A percentile compares a stretch with the other conserved stretches of the same genome.
These are phyloP conservation scores for Plenodomus biglobosus DNA, from an alignment of 2,329 filamentous ascomycete genomes.

Conservation along the genomic window DNA sequence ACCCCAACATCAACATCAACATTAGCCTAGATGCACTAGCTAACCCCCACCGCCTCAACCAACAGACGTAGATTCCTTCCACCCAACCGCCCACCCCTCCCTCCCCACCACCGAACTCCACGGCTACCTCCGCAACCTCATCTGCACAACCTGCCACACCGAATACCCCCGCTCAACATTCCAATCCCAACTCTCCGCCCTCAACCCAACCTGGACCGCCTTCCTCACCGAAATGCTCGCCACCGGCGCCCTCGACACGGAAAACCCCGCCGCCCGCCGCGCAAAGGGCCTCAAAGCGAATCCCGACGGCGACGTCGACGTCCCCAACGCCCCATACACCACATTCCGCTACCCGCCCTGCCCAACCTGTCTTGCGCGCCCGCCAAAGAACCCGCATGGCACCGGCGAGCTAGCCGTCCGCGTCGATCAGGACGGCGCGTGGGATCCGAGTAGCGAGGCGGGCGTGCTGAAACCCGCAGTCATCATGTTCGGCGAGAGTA, in stretches of 20 bases:
- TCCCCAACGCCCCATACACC: slow-evolving; percentile 82
- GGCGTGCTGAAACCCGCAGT: slow-evolving; percentile 92
- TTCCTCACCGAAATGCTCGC: slow-evolving; percentile 73
- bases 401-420: slow-evolving; percentile 56
- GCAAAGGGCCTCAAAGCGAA: slow-evolving; percentile 77
- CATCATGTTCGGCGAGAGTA: slow-evolving; percentile 95
- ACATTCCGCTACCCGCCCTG: slow-evolving; percentile 92
- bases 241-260: slow-evolving; percentile 74
- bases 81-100: slow-evolving; percentile 72
- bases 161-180: slow-evolving; percentile 73
- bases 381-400: slow-evolving; percentile 60
- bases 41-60: not conserved
- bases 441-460: slow-evolving; percentile 54
- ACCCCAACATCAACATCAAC: not conserved
- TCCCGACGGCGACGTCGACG: slow-evolving; percentile 90
- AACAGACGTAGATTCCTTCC: slow-evolving; percentile 94
- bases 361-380: slow-evolving; percentile 70
- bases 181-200: slow-evolving; percentile 70
- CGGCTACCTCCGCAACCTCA: slow-evolving; percentile 79
- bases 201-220: slow-evolving; percentile 84
- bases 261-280: slow-evolving; percentile 70
- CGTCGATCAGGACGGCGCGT: slow-evolving; percentile 79
- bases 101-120: slow-evolving; percentile 83
- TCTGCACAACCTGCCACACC: slow-evolving; percentile 76
- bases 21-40: not conserved